Evolutionary conservation across 2,329 filamentous ascomycete genomes (phyloP), one percentile per base, ranked within the genome.

Genomic region (Fusarium neocosmosporiellum): DNA sequence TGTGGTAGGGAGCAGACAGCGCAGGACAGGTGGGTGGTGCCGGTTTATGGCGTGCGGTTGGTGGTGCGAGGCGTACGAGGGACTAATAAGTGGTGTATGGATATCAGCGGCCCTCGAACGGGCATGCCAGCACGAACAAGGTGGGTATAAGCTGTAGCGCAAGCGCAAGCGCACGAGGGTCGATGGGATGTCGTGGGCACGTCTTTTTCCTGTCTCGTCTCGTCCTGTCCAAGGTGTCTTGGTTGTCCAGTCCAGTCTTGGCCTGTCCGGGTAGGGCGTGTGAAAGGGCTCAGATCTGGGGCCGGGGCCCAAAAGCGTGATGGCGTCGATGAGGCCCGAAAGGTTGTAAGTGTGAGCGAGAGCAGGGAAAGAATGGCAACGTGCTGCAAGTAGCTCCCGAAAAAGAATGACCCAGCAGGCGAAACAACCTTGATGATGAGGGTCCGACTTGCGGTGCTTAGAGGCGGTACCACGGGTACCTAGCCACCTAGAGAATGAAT

Each of bases 11-110:
- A 36, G 50, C 16, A 37, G 24, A 14, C 54, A 57, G 54, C 33
- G 33, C 34, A 37, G 34, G 34, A 37, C 34, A 37, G 62, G 70
- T 58, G 66, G 73, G 74, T 72, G 72, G 66, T 68, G 68, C 69
- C 75, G 72, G 74, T 75, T 71, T 72, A 77, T 75, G 74, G 71
- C 67, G 60, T 73, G 71, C 67, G 71, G 71, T 68, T 69, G 67
- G 69, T 73, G 58, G 64, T 72, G 62, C 63, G 62, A 72, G 71
- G 71, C 59, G 68, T 66, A 43, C 27, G 36, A 62, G 64, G 36
- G 59, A 65, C 50, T 53, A 39, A 53, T 27, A 54, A 36, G 54
- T 65, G 75, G 75, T 74, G 75, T 77, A 58, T 48, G 63, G 54
- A 73, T 77, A 77, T 65, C 59, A 63, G 43, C 59, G 43, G 63